phyloP scores from a whole-genome alignment of 2,329 filamentous ascomycete genomes.

The Colletotrichum orbiculare region DNA sequence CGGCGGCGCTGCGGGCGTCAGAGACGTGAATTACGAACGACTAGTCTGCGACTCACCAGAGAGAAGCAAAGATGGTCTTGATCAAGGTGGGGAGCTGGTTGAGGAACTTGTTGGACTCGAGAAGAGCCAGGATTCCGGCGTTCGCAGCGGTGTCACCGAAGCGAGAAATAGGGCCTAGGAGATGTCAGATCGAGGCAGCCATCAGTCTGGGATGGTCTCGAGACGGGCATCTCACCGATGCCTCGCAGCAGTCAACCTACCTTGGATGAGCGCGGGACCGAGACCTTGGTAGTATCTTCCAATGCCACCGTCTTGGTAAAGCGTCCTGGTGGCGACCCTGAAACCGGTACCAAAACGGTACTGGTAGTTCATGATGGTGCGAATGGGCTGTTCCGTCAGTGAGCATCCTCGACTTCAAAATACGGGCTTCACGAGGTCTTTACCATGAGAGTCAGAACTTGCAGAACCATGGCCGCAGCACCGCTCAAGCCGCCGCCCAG shows the following conservation, averaged over 20 bases:
- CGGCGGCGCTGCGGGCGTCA: constrained; percentile 49
- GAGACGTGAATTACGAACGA: too few species aligned
- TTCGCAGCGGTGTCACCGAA: constrained; percentile 63
- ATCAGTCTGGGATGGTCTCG: too few species aligned
- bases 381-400: constrained; percentile 49
- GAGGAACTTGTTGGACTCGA: constrained; percentile 58
- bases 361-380: constrained; percentile 64
- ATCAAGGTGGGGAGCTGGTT: constrained; percentile 54
- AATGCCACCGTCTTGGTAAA: constrained; percentile 55
- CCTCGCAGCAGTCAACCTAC: constrained; percentile 37
- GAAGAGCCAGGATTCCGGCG: constrained; percentile 59
- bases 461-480: constrained; percentile 60
- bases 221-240: too few species aligned
- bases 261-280: constrained; percentile 57
- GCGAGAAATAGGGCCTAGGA: constrained; percentile 53
- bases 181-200: neutral
- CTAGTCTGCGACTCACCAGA: constrained; percentile 46
- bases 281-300: constrained; percentile 59
- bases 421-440: neutral
- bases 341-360: constrained; percentile 59
- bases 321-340: constrained; percentile 49
- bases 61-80: constrained; percentile 59
- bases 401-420: neutral
- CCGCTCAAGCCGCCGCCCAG: constrained; percentile 59
- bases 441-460: constrained; percentile 61